phyloP scores from a whole-genome alignment of 2,329 filamentous ascomycete genomes.

The Niveomyces coronatus region DNA sequence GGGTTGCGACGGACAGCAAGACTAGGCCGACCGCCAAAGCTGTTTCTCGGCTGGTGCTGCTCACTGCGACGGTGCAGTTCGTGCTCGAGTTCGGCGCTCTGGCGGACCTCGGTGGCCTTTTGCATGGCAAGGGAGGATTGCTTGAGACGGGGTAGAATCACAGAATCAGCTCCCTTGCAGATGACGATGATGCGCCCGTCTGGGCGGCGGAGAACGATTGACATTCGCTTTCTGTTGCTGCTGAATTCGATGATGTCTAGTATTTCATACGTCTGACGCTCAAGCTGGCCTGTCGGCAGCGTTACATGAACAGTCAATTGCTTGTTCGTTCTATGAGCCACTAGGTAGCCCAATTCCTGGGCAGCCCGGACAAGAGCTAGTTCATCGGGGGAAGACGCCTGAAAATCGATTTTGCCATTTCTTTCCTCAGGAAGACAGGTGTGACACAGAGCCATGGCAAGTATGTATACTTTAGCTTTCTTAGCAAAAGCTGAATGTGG shows the following conservation, averaged over 20 bases:
- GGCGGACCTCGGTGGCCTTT: slow-evolving; percentile 58
- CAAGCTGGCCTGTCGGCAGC: slow-evolving; percentile 24
- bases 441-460: slow-evolving; percentile 80
- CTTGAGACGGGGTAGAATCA: slow-evolving; percentile 67
- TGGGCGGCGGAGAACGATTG: slow-evolving; percentile 75
- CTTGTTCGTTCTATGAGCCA: slow-evolving; percentile 63
- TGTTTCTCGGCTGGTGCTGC: slow-evolving; percentile 42
- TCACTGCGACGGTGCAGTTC: slow-evolving; percentile 46
- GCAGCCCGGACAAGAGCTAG: slow-evolving; percentile 76
- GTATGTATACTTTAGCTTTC: slow-evolving; percentile 71
- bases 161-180: slow-evolving; percentile 84
- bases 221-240: slow-evolving; percentile 84
- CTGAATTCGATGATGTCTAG: slow-evolving; percentile 87
- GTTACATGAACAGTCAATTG: slow-evolving; percentile 47
- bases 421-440: slow-evolving; percentile 77
- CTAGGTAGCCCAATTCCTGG: slow-evolving; percentile 71
- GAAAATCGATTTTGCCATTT: slow-evolving; percentile 60
- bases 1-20: slow-evolving; percentile 38
- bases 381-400: slow-evolving; percentile 85
- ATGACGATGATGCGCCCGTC: slow-evolving; percentile 73
- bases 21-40: slow-evolving; percentile 44
- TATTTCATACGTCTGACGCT: slow-evolving; percentile 62
- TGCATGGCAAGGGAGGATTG: slow-evolving; percentile 63
- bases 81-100: slow-evolving; percentile 48
- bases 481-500: slow-evolving; percentile 69